Evolutionary conservation across 129 eudicot species (phyloP).

Genomic region (Centrapalus pauciflorus): DNA sequence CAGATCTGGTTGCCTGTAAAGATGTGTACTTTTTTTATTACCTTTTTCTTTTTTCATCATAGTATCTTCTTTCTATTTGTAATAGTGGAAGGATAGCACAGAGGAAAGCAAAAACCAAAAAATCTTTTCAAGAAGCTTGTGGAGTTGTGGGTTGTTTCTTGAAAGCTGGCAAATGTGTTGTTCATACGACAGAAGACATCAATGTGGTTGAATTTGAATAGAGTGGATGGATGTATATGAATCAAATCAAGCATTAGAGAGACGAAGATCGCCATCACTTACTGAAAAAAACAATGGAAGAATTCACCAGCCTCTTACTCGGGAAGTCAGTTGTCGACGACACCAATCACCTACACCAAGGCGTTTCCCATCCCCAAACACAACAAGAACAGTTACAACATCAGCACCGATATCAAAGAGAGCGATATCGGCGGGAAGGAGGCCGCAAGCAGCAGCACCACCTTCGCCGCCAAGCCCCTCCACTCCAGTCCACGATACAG

Average conservation of each 20-base stretch:
- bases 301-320: slow-evolving; percentile 39
- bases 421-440: slow-evolving; percentile 72
- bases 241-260: slow-evolving; percentile 53
- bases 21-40: slow-evolving; percentile 42
- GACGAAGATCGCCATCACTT: slow-evolving; percentile 30
- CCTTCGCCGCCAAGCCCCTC: slow-evolving; percentile 53
- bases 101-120: slow-evolving; percentile 28
- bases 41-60: slow-evolving; percentile 39
- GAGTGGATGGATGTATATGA: slow-evolving; percentile 84
- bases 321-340: slow-evolving; percentile 74
- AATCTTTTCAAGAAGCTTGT: not conserved
- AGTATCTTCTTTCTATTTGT: slow-evolving; percentile 33
- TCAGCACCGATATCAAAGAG: slow-evolving; percentile 40
- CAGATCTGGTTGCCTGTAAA: slow-evolving; percentile 74
- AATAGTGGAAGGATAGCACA: slow-evolving; percentile 30
- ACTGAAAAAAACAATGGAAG: slow-evolving; percentile 65
- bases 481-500: slow-evolving; percentile 71
- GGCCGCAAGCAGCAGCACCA: slow-evolving; percentile 51
- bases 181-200: slow-evolving; percentile 33
- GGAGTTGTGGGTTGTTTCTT: slow-evolving; percentile 2
- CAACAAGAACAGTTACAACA: slow-evolving; percentile 41
- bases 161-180: slow-evolving; percentile 25
- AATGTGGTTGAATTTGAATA: slow-evolving; percentile 63
- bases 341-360: slow-evolving; percentile 73
- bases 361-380: slow-evolving; percentile 73